These are phyloP conservation scores for Rhizopogon vinicolor DNA, from an alignment of 768 basidiomycete species.

Conservation along the genomic window DNA sequence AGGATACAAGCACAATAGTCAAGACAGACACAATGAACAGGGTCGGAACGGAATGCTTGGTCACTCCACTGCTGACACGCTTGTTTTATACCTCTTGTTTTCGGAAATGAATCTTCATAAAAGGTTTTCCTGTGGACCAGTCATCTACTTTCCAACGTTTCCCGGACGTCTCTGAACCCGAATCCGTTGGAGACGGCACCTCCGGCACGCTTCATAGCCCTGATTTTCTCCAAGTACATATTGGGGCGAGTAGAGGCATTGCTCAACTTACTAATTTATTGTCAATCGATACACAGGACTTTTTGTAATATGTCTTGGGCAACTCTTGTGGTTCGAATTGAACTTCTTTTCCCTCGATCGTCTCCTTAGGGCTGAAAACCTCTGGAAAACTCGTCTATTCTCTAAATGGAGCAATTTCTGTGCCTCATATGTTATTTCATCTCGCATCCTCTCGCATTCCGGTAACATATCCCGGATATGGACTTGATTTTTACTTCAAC, in stretches of 20 bases:
- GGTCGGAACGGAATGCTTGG: background rate
- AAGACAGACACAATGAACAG: background rate
- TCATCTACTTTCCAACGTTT: slow-evolving; percentile 10
- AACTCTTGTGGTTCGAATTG: slow-evolving; percentile 16
- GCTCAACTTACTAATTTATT: slow-evolving; percentile 28
- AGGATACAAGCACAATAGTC: background rate
- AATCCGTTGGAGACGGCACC: slow-evolving; percentile 21
- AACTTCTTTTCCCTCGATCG: slow-evolving; percentile 12
- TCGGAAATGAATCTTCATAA: slow-evolving; percentile 31
- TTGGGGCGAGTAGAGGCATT: slow-evolving; percentile 21
- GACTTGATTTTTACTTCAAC: slow-evolving; percentile 19
- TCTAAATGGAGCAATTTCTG: slow-evolving; percentile 14
- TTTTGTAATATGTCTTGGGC: slow-evolving; percentile 1
- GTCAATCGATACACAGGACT: slow-evolving; percentile 10
- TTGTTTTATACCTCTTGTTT: slow-evolving; percentile 1
- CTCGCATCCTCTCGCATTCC: slow-evolving; percentile 16
- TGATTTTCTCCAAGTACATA: slow-evolving; percentile 4
- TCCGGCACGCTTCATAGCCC: slow-evolving; percentile 25
- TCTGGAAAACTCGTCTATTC: slow-evolving; percentile 9
- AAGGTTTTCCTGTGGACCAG: slow-evolving; percentile 21
- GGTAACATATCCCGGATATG: slow-evolving; percentile 20
- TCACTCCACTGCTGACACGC: background rate
- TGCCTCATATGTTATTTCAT: slow-evolving; percentile 23
- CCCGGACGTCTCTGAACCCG: slow-evolving; percentile 26
- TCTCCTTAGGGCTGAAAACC: slow-evolving; percentile 6